Conservation (phyloP, 192 early-diverging fungal species). For the Oehlia diaphana region DNA sequence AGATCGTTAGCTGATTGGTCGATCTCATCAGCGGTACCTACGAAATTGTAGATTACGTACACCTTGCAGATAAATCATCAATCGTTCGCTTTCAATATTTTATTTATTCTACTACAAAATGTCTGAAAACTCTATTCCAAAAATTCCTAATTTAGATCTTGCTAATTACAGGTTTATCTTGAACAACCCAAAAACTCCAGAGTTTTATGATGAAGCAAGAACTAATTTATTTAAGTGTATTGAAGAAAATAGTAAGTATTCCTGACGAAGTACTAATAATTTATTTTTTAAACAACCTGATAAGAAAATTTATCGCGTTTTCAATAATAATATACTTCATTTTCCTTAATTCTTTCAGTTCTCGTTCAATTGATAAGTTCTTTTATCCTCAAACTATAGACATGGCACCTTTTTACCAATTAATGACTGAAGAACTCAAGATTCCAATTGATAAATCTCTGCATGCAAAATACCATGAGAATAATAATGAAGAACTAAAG, state of each 20-base stretch:
- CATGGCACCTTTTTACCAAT: constrained; percentile 84
- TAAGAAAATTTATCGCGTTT: background rate
- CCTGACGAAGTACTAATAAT: background rate
- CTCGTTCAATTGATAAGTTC: background rate
- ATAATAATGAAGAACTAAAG: constrained; percentile 76
- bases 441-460: constrained; percentile 58
- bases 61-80: background rate
- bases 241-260: constrained; percentile 78
- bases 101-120: constrained; percentile 32
- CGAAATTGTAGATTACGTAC: background rate
- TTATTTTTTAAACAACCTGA: background rate
- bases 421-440: constrained; percentile 62
- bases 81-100: background rate
- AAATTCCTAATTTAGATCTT: constrained; percentile 88
- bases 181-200: constrained; percentile 65
- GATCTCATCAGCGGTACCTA: background rate
- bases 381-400: constrained; percentile 47
- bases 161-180: constrained; percentile 82
- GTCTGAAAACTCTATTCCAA: constrained; percentile 65
- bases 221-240: constrained; percentile 70
- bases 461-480: constrained; percentile 54
- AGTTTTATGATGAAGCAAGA: constrained; percentile 67
- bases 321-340: background rate
- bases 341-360: background rate
- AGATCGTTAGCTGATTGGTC: background rate